Evolutionary conservation across 2,329 filamentous ascomycete species (phyloP), one percentile per base, ranked within the genome.

Genomic region (Aspergillus intermedius): DNA sequence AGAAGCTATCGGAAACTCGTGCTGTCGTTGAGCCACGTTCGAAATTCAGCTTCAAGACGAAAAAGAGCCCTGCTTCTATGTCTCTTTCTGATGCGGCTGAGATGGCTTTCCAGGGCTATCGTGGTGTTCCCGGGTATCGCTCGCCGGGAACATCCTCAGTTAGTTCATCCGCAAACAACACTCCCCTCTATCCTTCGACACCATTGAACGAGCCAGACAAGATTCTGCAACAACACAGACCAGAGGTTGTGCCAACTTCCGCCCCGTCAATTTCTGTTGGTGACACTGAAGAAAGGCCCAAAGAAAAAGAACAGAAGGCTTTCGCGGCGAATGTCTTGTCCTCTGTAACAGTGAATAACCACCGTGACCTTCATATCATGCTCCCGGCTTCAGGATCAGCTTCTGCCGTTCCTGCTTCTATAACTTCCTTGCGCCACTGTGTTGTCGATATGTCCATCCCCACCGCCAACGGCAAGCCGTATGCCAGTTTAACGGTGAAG

Each of bases 11-110:
- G 58, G 79, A 84, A 50, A 83, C 82, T 6, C 80, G 84, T 13
- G 77, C 81, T 35, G 79, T 78, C 19, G 79, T 88, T 46, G 81
- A 82, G 0, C 88, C 90, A 6, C 87, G 85, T 57, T 80, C 83
- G 9, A 88, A 89, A 53, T 96, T 96, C 70, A 81, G 86, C 47
- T 96, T 96, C 76, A 94, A 84, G 62, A 75, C 74, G 40, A 74
- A 72, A 51, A 82, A 80, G 53, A 80, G 77, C 51, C 59, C 68
- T 1, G 76, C 76, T 6, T 75, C 78, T 5, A 75, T 81, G 44
- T 81, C 78, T 17, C 60, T 82, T 30, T 73, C 72, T 35, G 76
- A 82, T 61, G 78, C 79, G 35, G 78, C 77, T 5, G 76, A 80
- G 49, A 57, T 82, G 13, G 75, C 77, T 13, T 66, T 72, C 9